phyloP scores from a whole-genome alignment of 768 basidiomycete species.

The Naganishia vaughanmartiniae region DNA sequence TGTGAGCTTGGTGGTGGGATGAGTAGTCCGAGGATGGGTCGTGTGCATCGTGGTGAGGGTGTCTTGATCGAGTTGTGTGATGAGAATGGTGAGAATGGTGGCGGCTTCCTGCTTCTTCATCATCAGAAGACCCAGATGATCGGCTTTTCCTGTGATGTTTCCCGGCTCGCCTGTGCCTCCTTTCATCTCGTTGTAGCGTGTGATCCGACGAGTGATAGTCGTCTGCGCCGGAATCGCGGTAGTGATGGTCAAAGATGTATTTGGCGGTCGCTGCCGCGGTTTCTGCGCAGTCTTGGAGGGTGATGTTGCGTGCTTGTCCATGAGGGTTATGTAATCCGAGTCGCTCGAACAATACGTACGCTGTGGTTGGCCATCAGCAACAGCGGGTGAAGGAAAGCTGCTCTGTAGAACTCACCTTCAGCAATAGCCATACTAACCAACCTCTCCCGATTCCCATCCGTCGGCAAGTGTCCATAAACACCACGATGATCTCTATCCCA shows the following conservation, averaged over 20 bases:
- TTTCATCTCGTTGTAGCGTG: background rate
- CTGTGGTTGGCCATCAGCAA: background rate
- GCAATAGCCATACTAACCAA: constrained; percentile 48
- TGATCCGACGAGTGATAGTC: background rate
- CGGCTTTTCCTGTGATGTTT: background rate
- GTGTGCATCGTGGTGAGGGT: background rate
- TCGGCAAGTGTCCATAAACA: constrained; percentile 40
- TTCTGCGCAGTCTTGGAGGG: constrained; percentile 28
- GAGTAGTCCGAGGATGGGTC: background rate
- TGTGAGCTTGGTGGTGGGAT: background rate
- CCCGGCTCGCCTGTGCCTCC: background rate
- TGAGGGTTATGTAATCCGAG: constrained; percentile 9
- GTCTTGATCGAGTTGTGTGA: background rate
- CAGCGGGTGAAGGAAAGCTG: background rate
- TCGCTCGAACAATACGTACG: constrained; percentile 20
- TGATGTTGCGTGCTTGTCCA: background rate
- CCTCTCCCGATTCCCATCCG: constrained; percentile 46
- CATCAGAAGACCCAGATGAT: background rate
- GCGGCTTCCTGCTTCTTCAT: background rate
- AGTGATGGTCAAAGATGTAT: constrained; percentile 28
- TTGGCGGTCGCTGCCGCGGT: constrained; percentile 29
- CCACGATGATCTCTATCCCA: constrained; percentile 49
- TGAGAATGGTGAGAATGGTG: background rate
- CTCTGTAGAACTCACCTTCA: constrained; percentile 39
- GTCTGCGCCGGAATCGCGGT: constrained; percentile 1